Conservation (phyloP, 108 stramenopile genomes). For the Nitzschia sp. region DNA sequence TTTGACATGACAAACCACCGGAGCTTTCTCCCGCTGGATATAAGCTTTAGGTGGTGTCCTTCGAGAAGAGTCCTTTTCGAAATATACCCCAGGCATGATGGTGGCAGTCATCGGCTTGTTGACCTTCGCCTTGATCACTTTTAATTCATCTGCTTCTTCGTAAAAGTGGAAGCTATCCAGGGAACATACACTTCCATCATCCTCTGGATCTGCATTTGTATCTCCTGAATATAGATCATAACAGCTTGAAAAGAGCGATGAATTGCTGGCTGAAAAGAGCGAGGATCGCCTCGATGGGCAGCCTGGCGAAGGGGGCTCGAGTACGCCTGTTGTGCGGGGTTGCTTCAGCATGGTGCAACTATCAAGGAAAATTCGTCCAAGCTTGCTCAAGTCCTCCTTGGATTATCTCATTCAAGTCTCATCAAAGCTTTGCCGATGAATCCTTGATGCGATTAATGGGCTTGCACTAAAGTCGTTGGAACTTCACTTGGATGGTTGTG, state of each 20-base stretch:
- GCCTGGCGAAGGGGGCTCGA: background rate
- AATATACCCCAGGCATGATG: background rate
- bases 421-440: too few relatives aligned
- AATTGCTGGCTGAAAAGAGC: background rate
- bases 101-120: background rate
- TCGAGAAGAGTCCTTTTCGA: background rate
- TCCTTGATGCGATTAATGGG: too few relatives aligned
- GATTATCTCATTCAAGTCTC: too few relatives aligned
- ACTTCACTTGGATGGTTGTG: too few relatives aligned
- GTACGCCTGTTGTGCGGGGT: background rate
- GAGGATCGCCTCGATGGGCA: background rate
- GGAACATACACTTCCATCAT: conserved; percentile 1
- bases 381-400: too few relatives aligned
- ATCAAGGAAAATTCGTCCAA: too few relatives aligned
- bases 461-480: too few relatives aligned
- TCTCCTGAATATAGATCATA: background rate
- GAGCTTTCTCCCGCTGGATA: background rate
- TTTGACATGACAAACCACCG: background rate
- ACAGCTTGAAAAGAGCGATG: background rate
- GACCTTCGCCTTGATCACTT: background rate
- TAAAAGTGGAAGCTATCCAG: conserved; percentile 1
- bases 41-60: background rate
- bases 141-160: background rate
- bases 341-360: conserved; percentile 11
- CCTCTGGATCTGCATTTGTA: background rate